Evolutionary conservation across 306 rosid species (phyloP), one percentile per base, ranked within the genome.

Genomic region (Spatholobus suberectus): DNA sequence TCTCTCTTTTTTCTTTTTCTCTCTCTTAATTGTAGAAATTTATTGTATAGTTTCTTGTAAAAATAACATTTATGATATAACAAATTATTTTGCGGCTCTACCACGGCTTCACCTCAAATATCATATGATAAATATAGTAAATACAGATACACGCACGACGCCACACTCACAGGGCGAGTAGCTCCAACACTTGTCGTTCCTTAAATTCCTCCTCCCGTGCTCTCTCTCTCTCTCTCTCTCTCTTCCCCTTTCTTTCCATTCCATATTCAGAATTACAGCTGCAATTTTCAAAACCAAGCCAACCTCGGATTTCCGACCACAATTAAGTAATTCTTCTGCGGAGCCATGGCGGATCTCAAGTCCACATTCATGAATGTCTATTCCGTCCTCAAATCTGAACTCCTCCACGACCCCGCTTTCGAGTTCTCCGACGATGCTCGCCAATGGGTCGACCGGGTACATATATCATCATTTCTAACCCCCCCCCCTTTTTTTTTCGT

Each of bases 311-410:
- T 4, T 13, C 5, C 2, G 15, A 17, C 21, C 55, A 15, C 4
- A 17, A 49, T 49, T 49, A 0, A 14, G 17, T 14, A 14, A 3
- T 49, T 13, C 47, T 26, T 27, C 10, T 4, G 34, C 12, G 2
- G 40, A 62, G 43, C 70, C 81, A 89, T 94, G 98, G 93, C 94
- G 82, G 97, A 92, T 94, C 92, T 87, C 27, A 92, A 77, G 89
- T 86, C 97, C 43, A 87, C 85, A 40, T 94, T 92, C 87, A 41
- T 88, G 81, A 71, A 94, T n/a, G 93, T 91, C 15, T 94, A 94
- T 87, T 75, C 90, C 0, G 88, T 87, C 66, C 90, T 94, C 65
- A 94, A 94, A 81, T 85, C 88, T 5, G 97, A 94, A 82, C 93
- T 94, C 66, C 78, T 94, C 51, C 54, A 83, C 23, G 98, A 94